Percentiles rank a stretch among this genome's conserved stretches.
phyloP scores from a whole-genome alignment of 169 alveolate species.

The Theileria equi region DNA sequence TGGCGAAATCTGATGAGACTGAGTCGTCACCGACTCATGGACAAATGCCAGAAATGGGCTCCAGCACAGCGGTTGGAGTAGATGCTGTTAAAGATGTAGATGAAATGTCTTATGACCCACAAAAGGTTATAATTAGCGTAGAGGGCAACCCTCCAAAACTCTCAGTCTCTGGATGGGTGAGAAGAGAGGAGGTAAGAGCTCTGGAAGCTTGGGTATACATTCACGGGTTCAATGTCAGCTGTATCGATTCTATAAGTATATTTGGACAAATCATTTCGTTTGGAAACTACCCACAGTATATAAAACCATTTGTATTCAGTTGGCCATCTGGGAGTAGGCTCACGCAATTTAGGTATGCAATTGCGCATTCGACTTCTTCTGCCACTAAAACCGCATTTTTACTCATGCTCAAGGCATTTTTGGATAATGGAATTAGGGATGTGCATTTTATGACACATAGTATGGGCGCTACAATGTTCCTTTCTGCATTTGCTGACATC shows the following conservation, averaged over 20 bases:
- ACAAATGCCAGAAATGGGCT: background rate
- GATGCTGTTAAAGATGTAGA: background rate
- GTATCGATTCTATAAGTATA: slow-evolving; percentile 61
- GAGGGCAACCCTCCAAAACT: background rate
- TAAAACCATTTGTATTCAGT: slow-evolving; percentile 75
- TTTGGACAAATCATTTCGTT: slow-evolving; percentile 79
- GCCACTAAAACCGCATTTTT: slow-evolving; percentile 57
- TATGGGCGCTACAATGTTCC: slow-evolving; percentile 78
- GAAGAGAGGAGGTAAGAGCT: slow-evolving; percentile 53
- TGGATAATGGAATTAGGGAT: slow-evolving; percentile 71
- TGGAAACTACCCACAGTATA: slow-evolving; percentile 80
- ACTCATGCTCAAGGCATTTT: slow-evolving; percentile 43
- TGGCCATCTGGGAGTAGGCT: slow-evolving; percentile 80
- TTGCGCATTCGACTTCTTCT: slow-evolving; percentile 46
- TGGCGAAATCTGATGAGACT: slow-evolving; percentile 21
- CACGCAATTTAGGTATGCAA: slow-evolving; percentile 62
- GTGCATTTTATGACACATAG: slow-evolving; percentile 79
- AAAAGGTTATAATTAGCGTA: slow-evolving; percentile 26
- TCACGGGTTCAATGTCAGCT: slow-evolving; percentile 73
- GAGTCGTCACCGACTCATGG: background rate
- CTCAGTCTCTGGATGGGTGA: background rate
- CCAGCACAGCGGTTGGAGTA: background rate
- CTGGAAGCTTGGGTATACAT: slow-evolving; percentile 77
- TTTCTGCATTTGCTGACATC: slow-evolving; percentile 72
- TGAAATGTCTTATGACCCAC: background rate